Evolutionary conservation across 306 rosid species (phyloP).

Genomic region (Quillaja saponaria): DNA sequence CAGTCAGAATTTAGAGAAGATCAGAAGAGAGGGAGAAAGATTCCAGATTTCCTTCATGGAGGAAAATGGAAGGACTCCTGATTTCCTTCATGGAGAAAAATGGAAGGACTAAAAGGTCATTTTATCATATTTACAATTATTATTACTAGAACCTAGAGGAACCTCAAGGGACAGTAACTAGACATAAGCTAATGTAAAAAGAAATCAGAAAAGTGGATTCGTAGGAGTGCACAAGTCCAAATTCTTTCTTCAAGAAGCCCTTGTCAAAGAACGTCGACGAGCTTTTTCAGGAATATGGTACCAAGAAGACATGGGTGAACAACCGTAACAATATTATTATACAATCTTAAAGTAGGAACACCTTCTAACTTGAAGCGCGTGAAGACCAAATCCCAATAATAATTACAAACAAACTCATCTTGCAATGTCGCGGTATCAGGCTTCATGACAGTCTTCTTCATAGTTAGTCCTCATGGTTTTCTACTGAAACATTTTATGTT

Average conservation of each 20-base stretch:
- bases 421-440: background rate
- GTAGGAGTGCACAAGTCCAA: conserved; percentile 43
- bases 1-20: conserved; percentile 16
- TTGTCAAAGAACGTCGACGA: conserved; percentile 40
- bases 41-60: background rate
- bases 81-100: conserved; percentile 18
- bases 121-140: conserved; percentile 1
- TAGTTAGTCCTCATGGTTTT: background rate
- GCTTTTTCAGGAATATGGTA: conserved; percentile 44
- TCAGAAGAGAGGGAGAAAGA: conserved; percentile 21
- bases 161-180: conserved; percentile 41
- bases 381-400: conserved; percentile 8
- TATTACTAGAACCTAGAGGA: conserved; percentile 25
- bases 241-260: conserved; percentile 51
- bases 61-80: conserved; percentile 1
- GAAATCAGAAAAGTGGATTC: conserved; percentile 57
- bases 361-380: conserved; percentile 15
- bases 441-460: background rate
- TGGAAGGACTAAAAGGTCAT: conserved; percentile 1
- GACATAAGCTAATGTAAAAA: conserved; percentile 53
- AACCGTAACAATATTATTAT: conserved; percentile 33
- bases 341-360: conserved; percentile 8
- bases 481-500: background rate
- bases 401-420: background rate
- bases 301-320: conserved; percentile 33